Base-by-base conservation (phyloP, 495 filamentous ascomycete species). In the Echria macrotheca region DNA sequence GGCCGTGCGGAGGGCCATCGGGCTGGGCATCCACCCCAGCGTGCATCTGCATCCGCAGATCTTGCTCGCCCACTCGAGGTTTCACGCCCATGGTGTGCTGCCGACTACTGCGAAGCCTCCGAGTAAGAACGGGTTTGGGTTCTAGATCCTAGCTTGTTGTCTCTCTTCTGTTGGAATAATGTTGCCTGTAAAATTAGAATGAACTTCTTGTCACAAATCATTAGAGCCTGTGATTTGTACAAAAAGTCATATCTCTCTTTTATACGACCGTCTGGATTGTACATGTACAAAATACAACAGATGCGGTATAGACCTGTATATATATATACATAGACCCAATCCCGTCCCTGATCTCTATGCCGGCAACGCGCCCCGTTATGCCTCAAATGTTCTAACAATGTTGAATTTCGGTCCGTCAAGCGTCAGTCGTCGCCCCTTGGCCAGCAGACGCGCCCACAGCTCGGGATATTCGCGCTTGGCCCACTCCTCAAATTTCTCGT, bases 1-100 rank as follows among this genome's bases (percentile, higher is more conserved):
- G 72, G 90, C 93, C 19, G 85, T 98, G 43, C 73, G 94, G 55
- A 76, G 93, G 55, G 83, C 87, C 28, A 82, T 96, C 57, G 93
- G 89, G 4, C 71, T 96, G 50, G 93, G 93, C 2, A 72, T 98
- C 33, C 86, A 97, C 81, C 94, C 93, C 8, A 89, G 84, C 67
- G 86, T 94, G 45, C 89, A 98, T 74, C 68, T 73, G 52, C 94
- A 98, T 69, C 93, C 93, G n/a, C 88, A 96, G 66, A 72, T 96
- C 22, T 62, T 98, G 59, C 56, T 68, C 36, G 60, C 66, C 42
- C 21, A 11, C 5, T 6, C n/a, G 12, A 28, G 9, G 46, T 22
- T 22, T 28, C 10, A 35, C 14, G 6, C 12, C 2, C 44, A 46
- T 12, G 44, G 17, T 21, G 12, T 18, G 7, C 31, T 46, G 18